phyloP scores from a whole-genome alignment of 805 yeast species.

The Saccharomycopsis fermentans region DNA sequence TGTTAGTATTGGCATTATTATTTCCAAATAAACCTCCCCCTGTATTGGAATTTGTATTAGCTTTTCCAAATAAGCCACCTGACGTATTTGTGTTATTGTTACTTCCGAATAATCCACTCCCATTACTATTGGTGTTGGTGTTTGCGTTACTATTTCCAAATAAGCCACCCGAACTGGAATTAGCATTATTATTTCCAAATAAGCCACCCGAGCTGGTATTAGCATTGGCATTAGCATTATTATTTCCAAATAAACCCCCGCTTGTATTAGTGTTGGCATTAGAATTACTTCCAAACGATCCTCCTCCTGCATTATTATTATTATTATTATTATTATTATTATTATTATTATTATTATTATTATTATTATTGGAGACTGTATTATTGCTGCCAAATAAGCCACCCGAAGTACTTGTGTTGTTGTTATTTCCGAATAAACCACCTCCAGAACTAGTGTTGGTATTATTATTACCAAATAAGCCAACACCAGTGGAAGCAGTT shows the following conservation, averaged over 20 bases:
- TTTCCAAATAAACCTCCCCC: slow-evolving; percentile 11
- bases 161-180: slow-evolving; percentile 22
- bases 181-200: slow-evolving; percentile 7
- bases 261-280: slow-evolving; percentile 19
- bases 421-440: slow-evolving; percentile 14
- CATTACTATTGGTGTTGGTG: slow-evolving; percentile 14
- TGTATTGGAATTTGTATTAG: slow-evolving; percentile 7
- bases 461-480: slow-evolving; percentile 18
- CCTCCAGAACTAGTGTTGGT: slow-evolving; percentile 18
- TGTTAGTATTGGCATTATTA: slow-evolving; percentile 15
- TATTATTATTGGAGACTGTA: too few species aligned
- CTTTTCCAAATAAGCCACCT: slow-evolving; percentile 28
- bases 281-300: slow-evolving; percentile 16
- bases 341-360: too few species aligned
- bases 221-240: slow-evolving; percentile 18
- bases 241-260: slow-evolving; percentile 29
- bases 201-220: slow-evolving; percentile 29
- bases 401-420: slow-evolving; percentile 14
- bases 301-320: slow-evolving; percentile 18
- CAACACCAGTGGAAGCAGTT: slow-evolving; percentile 23
- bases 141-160: slow-evolving; percentile 9
- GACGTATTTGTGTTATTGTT: slow-evolving; percentile 11
- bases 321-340: neutral
- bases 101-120: slow-evolving; percentile 11
- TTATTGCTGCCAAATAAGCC: neutral